phyloP scores from a whole-genome alignment of 2,329 filamentous ascomycete genomes.

The Zymoseptoria crescenta region DNA sequence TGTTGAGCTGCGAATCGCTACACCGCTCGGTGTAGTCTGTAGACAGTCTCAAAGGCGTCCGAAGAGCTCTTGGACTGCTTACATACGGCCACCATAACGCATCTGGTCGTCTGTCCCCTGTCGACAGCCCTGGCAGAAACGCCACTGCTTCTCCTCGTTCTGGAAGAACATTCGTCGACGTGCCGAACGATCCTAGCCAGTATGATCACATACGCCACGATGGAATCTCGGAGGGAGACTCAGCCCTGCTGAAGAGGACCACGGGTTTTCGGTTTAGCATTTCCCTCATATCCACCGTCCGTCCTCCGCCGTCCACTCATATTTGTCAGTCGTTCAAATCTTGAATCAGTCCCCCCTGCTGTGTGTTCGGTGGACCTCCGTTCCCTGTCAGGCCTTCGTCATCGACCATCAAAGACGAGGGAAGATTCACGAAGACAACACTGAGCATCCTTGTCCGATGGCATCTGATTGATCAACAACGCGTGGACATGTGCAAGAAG shows the following conservation, averaged over 20 bases:
- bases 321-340: not conserved
- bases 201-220: not conserved
- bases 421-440: not conserved
- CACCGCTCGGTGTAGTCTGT: too few relatives aligned
- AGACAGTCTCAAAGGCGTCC: too few relatives aligned
- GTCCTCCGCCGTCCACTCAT: not conserved
- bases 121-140: not conserved
- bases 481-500: not conserved
- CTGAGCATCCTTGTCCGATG: not conserved
- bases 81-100: too few relatives aligned
- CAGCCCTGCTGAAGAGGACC: not conserved
- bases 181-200: not conserved
- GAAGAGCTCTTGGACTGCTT: too few relatives aligned
- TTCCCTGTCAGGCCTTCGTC: not conserved
- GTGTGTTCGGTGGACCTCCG: not conserved
- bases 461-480: not conserved
- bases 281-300: too few relatives aligned
- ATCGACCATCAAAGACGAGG: not conserved
- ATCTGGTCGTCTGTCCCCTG: not conserved
- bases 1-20: too few relatives aligned
- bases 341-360: not conserved
- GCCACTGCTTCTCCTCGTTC: not conserved
- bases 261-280: not conserved
- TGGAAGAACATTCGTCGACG: too few relatives aligned
- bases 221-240: not conserved